These are phyloP conservation scores for Tuber indicum DNA, from an alignment of 495 filamentous ascomycete species.

Conservation along the genomic window DNA sequence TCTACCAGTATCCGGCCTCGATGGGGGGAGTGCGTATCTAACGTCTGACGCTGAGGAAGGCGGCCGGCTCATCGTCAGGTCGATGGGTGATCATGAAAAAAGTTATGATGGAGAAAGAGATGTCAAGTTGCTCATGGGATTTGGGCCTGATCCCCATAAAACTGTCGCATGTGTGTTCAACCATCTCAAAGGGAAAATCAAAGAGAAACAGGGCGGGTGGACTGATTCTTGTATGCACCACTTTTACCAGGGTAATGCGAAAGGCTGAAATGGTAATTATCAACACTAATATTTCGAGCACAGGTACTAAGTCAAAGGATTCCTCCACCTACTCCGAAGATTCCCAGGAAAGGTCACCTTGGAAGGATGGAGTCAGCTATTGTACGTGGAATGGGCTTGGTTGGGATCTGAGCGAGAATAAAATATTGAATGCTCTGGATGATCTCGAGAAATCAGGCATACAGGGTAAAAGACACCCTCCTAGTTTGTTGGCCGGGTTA, in stretches of 20 bases:
- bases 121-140: conserved; percentile 60
- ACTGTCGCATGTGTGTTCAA: conserved; percentile 74
- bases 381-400: conserved; percentile 91
- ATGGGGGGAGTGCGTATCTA: conserved; percentile 63
- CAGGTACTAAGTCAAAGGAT: neutral
- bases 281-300: neutral
- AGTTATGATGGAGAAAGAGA: conserved; percentile 44
- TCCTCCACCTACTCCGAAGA: neutral
- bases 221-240: neutral
- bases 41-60: conserved; percentile 51
- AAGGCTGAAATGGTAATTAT: conserved; percentile 20
- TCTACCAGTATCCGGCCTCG: conserved; percentile 71
- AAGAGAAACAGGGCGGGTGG: conserved; percentile 19
- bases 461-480: conserved; percentile 46
- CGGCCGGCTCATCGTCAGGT: conserved; percentile 59
- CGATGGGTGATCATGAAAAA: conserved; percentile 56
- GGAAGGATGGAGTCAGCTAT: conserved; percentile 72
- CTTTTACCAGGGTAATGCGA: conserved; percentile 11
- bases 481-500: conserved; percentile 8
- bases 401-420: conserved; percentile 67
- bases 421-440: conserved; percentile 68
- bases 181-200: conserved; percentile 65
- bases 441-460: conserved; percentile 63
- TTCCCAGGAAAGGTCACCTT: conserved; percentile 51
- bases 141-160: conserved; percentile 64